phyloP scores from a whole-genome alignment of 106 monocot genomes.

The Allium fistulosum region DNA sequence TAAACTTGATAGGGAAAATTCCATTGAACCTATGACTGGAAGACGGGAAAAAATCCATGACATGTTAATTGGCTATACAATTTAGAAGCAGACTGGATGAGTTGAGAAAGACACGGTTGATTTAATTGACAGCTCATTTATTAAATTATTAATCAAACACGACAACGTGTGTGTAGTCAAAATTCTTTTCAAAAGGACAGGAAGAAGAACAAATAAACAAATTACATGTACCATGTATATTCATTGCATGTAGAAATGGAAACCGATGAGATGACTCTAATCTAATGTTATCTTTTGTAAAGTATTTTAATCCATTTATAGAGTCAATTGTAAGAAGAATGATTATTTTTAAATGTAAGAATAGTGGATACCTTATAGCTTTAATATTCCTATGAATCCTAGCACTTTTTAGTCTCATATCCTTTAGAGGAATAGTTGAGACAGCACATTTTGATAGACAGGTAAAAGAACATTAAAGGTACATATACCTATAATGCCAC shows the following conservation, averaged over 20 bases:
- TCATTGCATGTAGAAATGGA: too few species aligned
- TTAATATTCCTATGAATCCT: neutral
- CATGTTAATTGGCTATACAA: too few species aligned
- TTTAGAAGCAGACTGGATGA: too few species aligned
- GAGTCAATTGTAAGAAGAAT: neutral
- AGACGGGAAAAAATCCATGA: neutral
- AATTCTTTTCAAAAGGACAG: too few species aligned
- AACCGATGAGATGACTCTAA: too few species aligned
- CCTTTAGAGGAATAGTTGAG: neutral
- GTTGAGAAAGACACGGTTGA: too few species aligned
- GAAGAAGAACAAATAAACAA: too few species aligned
- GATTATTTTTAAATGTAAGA: neutral
- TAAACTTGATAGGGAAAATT: slow-evolving; percentile 62
- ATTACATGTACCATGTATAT: too few species aligned
- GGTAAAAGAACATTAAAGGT: neutral
- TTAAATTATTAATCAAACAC: too few species aligned
- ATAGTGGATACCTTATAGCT: neutral
- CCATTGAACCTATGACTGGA: slow-evolving; percentile 95
- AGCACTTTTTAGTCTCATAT: neutral
- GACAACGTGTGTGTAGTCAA: too few species aligned
- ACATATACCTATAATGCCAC: slow-evolving; percentile 79
- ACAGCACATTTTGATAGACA: neutral
- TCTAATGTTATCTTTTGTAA: neutral
- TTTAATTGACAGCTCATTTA: too few species aligned
- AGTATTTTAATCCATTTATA: neutral